Base-by-base conservation (phyloP, 306 rosid genomes). In the Arachis stenosperma region DNA sequence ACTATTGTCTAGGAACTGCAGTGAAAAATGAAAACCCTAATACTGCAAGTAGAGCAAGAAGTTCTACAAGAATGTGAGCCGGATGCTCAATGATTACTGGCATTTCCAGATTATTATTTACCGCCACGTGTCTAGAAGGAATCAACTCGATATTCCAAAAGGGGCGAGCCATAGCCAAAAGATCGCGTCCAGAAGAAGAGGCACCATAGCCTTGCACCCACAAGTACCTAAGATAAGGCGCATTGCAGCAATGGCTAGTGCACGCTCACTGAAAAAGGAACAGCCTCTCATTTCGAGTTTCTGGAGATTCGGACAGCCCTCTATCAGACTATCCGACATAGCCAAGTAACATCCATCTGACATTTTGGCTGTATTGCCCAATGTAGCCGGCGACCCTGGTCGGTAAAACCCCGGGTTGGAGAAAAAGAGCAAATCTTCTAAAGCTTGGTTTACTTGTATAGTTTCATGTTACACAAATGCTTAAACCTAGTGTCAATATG, bases 321-420 rank as follows among this genome's bases (percentile, higher is more conserved):
- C 76, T 80, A 82, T 94, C 98, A 3, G 92, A 76, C 57, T 85
- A 86, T 15, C 98, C 98, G 46, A 91, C 96, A 55, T 67, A 88
- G 14, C 98, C 98, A 12, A 94, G 88, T 66, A 94, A 87, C 92
- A 94, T 94, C 98, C 98, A 94, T 74, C 98, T 88, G 63, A 94
- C 86, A 47, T 91, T 84, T 65, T 67, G 90, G 67, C 98, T 94
- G 75, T 89, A 81, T 65, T 50, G 82, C 2, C 97, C 98, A 9
- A 94, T 79, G 74, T 89, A 94, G 37, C 89, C 76, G 7, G 91
- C 27, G 97, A 8, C 98, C 97, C 22, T 67, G 66, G 65, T 94
- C 92, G 4, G 94, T 85, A 80, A 94, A 81, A 4, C 92, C 3
- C 98, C 97, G 3, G 82, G 80, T 37, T 97, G 83, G 52, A 94